phyloP scores from a whole-genome alignment of 2,329 filamentous ascomycete genomes.

The Penicillium sp. region DNA sequence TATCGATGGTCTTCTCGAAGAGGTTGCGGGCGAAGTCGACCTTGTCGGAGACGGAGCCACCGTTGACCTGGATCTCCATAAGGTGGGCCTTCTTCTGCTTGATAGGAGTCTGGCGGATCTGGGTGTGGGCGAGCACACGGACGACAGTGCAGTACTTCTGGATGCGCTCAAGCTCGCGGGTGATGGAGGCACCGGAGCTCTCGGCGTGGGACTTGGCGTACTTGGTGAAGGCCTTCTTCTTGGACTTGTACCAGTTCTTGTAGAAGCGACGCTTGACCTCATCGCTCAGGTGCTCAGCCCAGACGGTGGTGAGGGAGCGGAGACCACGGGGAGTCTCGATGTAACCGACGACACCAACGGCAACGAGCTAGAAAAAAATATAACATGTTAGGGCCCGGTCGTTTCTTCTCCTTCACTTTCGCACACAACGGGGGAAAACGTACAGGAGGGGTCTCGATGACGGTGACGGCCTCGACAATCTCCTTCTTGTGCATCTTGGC shows the following conservation, averaged over 20 bases:
- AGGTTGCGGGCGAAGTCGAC: constrained; percentile 91
- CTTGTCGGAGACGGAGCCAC: constrained; percentile 93
- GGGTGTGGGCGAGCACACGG: constrained; percentile 98
- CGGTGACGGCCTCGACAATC: constrained; percentile 81
- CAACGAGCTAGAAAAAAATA: constrained; percentile 73
- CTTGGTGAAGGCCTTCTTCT: constrained; percentile 99
- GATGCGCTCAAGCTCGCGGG: constrained; percentile 98
- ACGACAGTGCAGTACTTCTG: constrained; percentile 99
- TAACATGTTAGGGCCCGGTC: constrained; percentile 17
- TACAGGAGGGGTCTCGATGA: constrained; percentile 95
- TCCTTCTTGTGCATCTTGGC: constrained; percentile 99
- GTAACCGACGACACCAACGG: constrained; percentile 99
- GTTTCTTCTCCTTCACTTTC: not conserved
- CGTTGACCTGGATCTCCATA: constrained; percentile 99
- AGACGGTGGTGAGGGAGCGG: constrained; percentile 98
- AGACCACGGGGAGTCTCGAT: constrained; percentile 99
- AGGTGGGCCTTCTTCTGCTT: constrained; percentile 99
- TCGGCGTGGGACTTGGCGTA: constrained; percentile 99
- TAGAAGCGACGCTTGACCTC: constrained; percentile 99
- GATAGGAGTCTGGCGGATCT: constrained; percentile 97
- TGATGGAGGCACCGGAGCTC: constrained; percentile 83
- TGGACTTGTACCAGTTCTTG: constrained; percentile 99
- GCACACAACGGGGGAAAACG: constrained; percentile 42
- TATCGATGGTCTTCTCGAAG: constrained; percentile 97
- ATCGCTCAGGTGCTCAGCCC: constrained; percentile 98